Evolutionary conservation across 257 asterid genomes (phyloP).

Genomic region (Nyctanthes arbortristis): DNA sequence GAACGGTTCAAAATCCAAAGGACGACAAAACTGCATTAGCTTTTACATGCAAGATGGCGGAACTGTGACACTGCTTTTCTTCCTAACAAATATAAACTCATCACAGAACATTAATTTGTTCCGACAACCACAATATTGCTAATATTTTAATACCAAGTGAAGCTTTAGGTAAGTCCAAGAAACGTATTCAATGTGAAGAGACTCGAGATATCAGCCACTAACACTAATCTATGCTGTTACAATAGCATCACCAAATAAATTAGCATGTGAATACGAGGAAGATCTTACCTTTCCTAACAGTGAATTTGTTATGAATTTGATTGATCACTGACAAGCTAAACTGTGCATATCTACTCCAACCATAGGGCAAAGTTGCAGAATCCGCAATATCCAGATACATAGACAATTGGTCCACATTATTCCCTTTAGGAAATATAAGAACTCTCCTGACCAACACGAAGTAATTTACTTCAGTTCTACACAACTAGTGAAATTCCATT

Average conservation of each 20-base stretch:
- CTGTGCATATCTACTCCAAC: conserved; percentile 89
- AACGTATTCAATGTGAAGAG: not conserved
- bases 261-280: conserved; percentile 11
- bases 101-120: not conserved
- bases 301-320: conserved; percentile 65
- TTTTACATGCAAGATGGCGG: not conserved
- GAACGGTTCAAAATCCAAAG: too few relatives aligned
- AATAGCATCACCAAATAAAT: conserved; percentile 17
- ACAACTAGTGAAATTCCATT: conserved; percentile 15
- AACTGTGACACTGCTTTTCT: not conserved
- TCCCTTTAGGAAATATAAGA: conserved; percentile 83
- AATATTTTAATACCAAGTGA: not conserved
- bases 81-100: not conserved
- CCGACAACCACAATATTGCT: not conserved
- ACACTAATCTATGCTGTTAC: not conserved
- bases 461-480: conserved; percentile 33
- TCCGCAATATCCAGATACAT: conserved; percentile 90
- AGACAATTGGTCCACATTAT: conserved; percentile 77
- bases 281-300: conserved; percentile 61
- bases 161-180: conserved; percentile 1
- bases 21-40: not conserved
- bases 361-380: conserved; percentile 64
- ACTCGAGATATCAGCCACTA: conserved; percentile 3
- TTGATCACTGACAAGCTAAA: conserved; percentile 72
- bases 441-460: conserved; percentile 64